Conservation (phyloP, 2,329 filamentous ascomycete species). For the Aspergillus sp. region DNA sequence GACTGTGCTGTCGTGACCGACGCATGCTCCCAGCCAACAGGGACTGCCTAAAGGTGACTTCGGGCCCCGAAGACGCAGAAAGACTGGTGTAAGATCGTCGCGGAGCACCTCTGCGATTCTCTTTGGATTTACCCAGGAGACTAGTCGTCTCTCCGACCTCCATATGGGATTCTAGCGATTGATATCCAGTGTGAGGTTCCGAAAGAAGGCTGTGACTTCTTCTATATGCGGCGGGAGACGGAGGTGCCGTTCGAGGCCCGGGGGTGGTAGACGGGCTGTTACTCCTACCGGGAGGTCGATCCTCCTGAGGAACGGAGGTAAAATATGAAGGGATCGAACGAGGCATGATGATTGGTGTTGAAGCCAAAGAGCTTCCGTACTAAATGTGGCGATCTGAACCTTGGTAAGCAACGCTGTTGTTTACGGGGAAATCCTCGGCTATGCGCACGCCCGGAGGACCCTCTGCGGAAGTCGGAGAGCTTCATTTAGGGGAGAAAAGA, state of each 20-base stretch:
- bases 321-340: slow-evolving; percentile 25
- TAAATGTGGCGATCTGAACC: too few relatives aligned
- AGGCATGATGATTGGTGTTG: slow-evolving; percentile 17
- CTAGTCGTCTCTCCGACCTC: slow-evolving; percentile 32
- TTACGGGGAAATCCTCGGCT: too few relatives aligned
- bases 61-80: slow-evolving; percentile 26
- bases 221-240: slow-evolving; percentile 31
- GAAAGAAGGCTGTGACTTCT: slow-evolving; percentile 24
- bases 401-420: too few relatives aligned
- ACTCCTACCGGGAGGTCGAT: slow-evolving; percentile 4
- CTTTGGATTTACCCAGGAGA: slow-evolving; percentile 21
- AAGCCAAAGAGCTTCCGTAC: too few relatives aligned
- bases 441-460: too few relatives aligned
- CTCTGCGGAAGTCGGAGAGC: too few relatives aligned
- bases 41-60: slow-evolving; percentile 28
- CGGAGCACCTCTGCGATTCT: slow-evolving; percentile 14
- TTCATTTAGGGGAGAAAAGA: too few relatives aligned
- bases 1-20: slow-evolving; percentile 43
- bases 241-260: slow-evolving; percentile 26
- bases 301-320: slow-evolving; percentile 10
- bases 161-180: slow-evolving; percentile 24
- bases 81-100: slow-evolving; percentile 34
- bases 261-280: slow-evolving; percentile 4
- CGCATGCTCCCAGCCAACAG: slow-evolving; percentile 32
- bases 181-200: slow-evolving; percentile 27